A percentile compares a stretch with the other conserved stretches of the same genome.
Evolutionary conservation across 169 alveolate genomes (phyloP).

Genomic region (Plasmodium gonderi): DNA sequence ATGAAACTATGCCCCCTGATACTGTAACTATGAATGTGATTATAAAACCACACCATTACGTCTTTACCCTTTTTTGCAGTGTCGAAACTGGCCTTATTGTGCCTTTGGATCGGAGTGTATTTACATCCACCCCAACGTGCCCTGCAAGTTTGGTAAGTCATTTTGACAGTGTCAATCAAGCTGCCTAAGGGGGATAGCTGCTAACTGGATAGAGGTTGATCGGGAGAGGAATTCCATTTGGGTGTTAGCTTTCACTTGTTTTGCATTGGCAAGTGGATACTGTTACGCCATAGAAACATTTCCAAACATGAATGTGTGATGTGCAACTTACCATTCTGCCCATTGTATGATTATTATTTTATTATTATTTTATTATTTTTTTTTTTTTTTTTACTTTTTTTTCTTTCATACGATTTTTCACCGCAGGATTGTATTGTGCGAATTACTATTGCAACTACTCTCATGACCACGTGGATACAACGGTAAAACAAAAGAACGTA

Average conservation of each 20-base stretch:
- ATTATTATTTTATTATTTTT: background rate
- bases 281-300: background rate
- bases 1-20: too few relatives aligned
- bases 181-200: too few relatives aligned
- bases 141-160: slow-evolving; percentile 80
- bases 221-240: background rate
- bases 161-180: too few relatives aligned
- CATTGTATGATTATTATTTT: too few relatives aligned
- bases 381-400: background rate
- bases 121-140: slow-evolving; percentile 81
- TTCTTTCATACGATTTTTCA: background rate
- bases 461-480: slow-evolving; percentile 41
- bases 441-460: slow-evolving; percentile 60
- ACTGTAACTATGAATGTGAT: too few relatives aligned
- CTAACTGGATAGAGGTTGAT: too few relatives aligned
- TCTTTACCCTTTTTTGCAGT: slow-evolving; percentile 24
- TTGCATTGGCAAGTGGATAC: background rate
- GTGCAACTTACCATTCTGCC: too few relatives aligned
- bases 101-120: slow-evolving; percentile 83
- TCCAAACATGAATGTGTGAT: too few relatives aligned
- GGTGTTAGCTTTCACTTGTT: background rate
- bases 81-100: slow-evolving; percentile 84
- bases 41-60: too few relatives aligned
- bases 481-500: background rate
- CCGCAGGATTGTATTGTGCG: slow-evolving; percentile 27